Evolutionary conservation across 352 stramenopile species (phyloP), one percentile per base, ranked within the genome.

Genomic region (Nothophytophthora sp.): DNA sequence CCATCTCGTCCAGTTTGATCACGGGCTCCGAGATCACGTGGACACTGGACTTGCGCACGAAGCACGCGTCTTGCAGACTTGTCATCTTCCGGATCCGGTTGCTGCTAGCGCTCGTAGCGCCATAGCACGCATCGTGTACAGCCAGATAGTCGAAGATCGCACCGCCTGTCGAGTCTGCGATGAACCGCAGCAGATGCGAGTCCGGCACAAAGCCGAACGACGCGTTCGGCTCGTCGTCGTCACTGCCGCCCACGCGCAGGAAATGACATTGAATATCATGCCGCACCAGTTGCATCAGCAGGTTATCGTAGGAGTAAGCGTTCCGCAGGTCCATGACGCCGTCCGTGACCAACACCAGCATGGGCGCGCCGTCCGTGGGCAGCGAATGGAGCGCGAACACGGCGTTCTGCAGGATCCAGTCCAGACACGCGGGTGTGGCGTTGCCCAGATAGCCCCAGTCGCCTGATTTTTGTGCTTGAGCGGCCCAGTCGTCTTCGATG

Each of bases 261-360:
- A 94, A 93, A 46, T 95, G 75, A 35, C 84, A 95, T 34, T 92
- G 76, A 36, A 95, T 83, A 57, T 96, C 82, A 50, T 96, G 86
- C 5, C 86, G 83, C 35, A 86, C 77, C n/a, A 96, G 76, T 34
- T 96, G 84, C 86, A 95, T 95, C 24, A 95, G 59, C 34, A 96
- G 50, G 25, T 83, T 89, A 60, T 96, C 86, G 37, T 96, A 96
- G 4, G 76, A 79, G 50, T 85, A 92, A 5, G 73, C 71, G 30
- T 94, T 64, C 16, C 72, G 72, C 10, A 92, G 46, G 63, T 95
- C 84, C n/a, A 94, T 66, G 24, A 96, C 86, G 4, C 86, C 82
- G 53, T 96, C 86, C 0, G 86, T 91, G 36, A 92, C 80, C 9
- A 96, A 54, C n/a, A 91, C 78, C 39, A 96, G 77, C 35, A 94